Conservation (phyloP, 352 stramenopile genomes). For the Globisporangium orthogonon region DNA sequence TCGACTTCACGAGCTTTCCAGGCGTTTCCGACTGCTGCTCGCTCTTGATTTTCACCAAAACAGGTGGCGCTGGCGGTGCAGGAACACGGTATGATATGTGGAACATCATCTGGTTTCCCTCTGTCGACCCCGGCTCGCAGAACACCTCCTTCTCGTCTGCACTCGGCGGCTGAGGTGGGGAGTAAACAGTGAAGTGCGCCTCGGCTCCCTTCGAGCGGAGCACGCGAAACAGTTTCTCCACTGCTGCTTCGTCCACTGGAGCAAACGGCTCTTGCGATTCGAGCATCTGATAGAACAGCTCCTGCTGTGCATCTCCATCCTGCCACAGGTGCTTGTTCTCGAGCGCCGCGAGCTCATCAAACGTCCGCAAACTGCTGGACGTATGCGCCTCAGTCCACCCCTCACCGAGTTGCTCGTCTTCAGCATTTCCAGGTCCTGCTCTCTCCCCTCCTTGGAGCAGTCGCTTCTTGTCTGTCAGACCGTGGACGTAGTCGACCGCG, state of each 20-base stretch:
- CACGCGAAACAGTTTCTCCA: slow-evolving; percentile 37
- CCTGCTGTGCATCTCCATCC: slow-evolving; percentile 29
- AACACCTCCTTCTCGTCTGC: slow-evolving; percentile 12
- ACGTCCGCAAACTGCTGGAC: slow-evolving; percentile 26
- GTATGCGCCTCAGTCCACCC: slow-evolving; percentile 13
- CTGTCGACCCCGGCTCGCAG: slow-evolving; percentile 19
- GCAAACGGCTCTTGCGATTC: slow-evolving; percentile 12
- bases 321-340: slow-evolving; percentile 34
- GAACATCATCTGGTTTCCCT: slow-evolving; percentile 42
- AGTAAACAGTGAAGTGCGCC: slow-evolving; percentile 47
- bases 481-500: slow-evolving; percentile 70
- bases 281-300: slow-evolving; percentile 29
- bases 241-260: slow-evolving; percentile 16
- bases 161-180: slow-evolving; percentile 30
- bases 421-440: slow-evolving; percentile 2
- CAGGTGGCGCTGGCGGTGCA: slow-evolving; percentile 26
- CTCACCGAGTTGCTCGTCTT: slow-evolving; percentile 17
- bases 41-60: slow-evolving; percentile 21
- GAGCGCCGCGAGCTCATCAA: slow-evolving; percentile 30
- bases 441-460: slow-evolving; percentile 7
- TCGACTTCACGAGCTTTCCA: slow-evolving; percentile 41
- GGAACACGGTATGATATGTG: slow-evolving; percentile 62
- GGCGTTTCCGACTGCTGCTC: slow-evolving; percentile 20
- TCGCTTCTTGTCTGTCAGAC: slow-evolving; percentile 53
- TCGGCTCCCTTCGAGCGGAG: slow-evolving; percentile 56